A percentile compares a stretch with the other conserved stretches of the same genome.
Conservation (phyloP, 2,329 filamentous ascomycete species). For the Pezicula rhizophila region DNA sequence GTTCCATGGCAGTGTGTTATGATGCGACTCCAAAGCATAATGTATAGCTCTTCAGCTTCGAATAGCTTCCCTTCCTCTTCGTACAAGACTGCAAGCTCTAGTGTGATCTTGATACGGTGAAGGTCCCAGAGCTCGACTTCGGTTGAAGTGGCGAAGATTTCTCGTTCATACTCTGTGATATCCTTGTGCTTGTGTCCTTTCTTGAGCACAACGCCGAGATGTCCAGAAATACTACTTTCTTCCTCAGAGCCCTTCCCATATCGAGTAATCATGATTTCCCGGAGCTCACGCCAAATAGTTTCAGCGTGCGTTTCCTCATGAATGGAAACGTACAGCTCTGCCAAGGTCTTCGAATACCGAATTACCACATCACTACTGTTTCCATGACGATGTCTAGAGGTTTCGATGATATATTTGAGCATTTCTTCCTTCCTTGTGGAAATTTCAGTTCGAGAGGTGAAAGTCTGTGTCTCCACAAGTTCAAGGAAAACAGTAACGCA, state of each 20-base stretch:
- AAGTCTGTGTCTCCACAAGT: not conserved
- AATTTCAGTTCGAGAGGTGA: not conserved
- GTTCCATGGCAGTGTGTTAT: slow-evolving; percentile 14
- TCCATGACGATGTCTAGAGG: not conserved
- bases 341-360: not conserved
- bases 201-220: slow-evolving; percentile 3
- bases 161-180: slow-evolving; percentile 4
- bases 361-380: not conserved
- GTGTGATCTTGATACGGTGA: not conserved
- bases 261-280: slow-evolving; percentile 4
- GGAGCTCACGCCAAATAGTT: slow-evolving; percentile 2
- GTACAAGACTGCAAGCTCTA: slow-evolving; percentile 2
- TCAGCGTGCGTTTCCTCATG: slow-evolving; percentile 7
- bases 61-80: slow-evolving; percentile 6
- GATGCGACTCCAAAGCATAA: slow-evolving; percentile 18
- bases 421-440: not conserved
- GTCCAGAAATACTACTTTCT: slow-evolving; percentile 1
- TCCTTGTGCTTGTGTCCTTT: not conserved
- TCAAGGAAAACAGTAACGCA: not conserved
- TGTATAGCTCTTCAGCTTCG: slow-evolving; percentile 17
- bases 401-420: not conserved
- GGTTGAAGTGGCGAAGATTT: not conserved
- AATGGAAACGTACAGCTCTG: not conserved
- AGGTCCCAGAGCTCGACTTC: slow-evolving; percentile 2
- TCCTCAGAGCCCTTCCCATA: slow-evolving; percentile 4